Base-by-base conservation (phyloP, 2,329 filamentous ascomycete species). In the Trichoderma arundinaceum region DNA sequence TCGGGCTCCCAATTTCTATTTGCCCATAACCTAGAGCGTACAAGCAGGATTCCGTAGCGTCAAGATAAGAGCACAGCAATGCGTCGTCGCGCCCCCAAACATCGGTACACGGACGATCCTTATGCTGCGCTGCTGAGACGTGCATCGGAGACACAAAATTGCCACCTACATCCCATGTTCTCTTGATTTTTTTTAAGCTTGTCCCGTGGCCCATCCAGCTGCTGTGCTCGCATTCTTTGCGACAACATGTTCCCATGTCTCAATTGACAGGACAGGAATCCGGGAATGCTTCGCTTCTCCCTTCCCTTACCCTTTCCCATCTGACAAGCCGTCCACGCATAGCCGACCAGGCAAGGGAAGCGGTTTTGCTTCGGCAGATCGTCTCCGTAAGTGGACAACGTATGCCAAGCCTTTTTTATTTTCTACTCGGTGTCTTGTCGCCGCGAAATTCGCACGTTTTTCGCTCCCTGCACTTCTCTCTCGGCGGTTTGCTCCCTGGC, bases 321-420 rank as follows among this genome's bases (percentile, higher is more conserved):
- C 22, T 51, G 46, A 39, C 58, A 51, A 39, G 54, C 19, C 41
- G 54, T 58, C 13, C 41, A 12, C 41, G 39, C 54, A 15, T 58
- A 19, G 19, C n/a, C 6, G 38, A 61, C 57, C 28, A 32, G 41
- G 46, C 44, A 17, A 28, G 57, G 58, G 44, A 12, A 39, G 41
- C 43, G 17, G 35, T 35, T 35, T 63, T 54, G 39, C 48, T 19
- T 43, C 60, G 38, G 59, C 46, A 63, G 57, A 63, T 63, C 59
- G 49, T 22, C 12, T 39, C 33, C 46, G 57, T 51, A 35, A 52
- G n/a, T 19, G 17, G 12, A 28, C 12, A 43, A 15, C 35, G 39
- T 28, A 44, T 33, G 59, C 59, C 60, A 54, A 63, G 60, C 60
- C 49, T 32, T 53, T n/a, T n/a, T n/a, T n/a, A n/a, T n/a, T n/a